phyloP scores from a whole-genome alignment of 2,329 filamentous ascomycete species.

The Ambrosiella beaveri region DNA sequence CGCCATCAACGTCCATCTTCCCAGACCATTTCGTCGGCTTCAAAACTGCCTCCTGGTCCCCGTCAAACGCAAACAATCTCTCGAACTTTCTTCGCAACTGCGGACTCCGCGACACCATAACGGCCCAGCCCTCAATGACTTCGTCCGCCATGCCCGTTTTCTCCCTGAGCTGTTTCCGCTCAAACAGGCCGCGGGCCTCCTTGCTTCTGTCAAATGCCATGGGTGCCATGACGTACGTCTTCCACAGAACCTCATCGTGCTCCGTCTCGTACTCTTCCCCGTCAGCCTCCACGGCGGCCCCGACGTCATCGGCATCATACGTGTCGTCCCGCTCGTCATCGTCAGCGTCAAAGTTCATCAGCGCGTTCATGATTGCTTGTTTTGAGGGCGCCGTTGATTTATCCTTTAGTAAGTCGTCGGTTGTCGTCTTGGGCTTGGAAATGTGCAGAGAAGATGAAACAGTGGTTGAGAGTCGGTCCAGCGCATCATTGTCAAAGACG shows the following conservation, averaged over 20 bases:
- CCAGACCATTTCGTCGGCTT: constrained; percentile 41
- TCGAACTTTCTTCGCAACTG: constrained; percentile 53
- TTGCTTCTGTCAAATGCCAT: constrained; percentile 55
- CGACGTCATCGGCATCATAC: constrained; percentile 83
- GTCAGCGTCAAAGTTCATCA: constrained; percentile 79
- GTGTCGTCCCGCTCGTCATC: constrained; percentile 96
- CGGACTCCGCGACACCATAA: constrained; percentile 66
- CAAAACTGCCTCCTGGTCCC: constrained; percentile 46
- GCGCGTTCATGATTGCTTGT: constrained; percentile 71
- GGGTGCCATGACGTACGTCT: constrained; percentile 47
- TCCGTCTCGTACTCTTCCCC: constrained; percentile 31
- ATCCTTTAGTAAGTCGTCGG: constrained; percentile 55
- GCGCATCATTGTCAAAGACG: constrained; percentile 63
- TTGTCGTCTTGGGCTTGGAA: constrained; percentile 51
- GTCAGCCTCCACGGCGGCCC: constrained; percentile 58
- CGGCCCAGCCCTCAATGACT: constrained; percentile 79
- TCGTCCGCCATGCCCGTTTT: constrained; percentile 87
- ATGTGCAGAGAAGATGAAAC: constrained; percentile 51
- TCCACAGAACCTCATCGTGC: constrained; percentile 49
- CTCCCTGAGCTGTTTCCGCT: constrained; percentile 46
- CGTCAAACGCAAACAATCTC: constrained; percentile 48
- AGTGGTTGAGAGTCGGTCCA: constrained; percentile 53
- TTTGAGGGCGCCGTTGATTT: constrained; percentile 51
- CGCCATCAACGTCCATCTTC: not conserved
- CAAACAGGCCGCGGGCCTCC: constrained; percentile 29